Conservation (phyloP, 331 rosid genomes). For the Arachis monticola region DNA sequence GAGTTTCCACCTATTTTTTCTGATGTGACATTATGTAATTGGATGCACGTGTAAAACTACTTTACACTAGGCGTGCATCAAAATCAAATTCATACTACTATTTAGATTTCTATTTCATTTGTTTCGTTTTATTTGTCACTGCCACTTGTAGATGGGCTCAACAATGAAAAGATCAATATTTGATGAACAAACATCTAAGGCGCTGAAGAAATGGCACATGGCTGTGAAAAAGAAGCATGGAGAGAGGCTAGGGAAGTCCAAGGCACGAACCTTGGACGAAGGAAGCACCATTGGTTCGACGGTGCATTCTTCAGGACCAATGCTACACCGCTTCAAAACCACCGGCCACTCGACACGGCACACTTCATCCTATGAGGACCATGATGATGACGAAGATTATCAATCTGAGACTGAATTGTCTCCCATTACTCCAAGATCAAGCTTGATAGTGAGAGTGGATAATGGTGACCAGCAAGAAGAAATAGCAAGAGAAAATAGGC, state of each 20-base stretch:
- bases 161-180: constrained; percentile 81
- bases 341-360: constrained; percentile 62
- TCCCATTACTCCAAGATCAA: constrained; percentile 42
- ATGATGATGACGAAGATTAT: constrained; percentile 37
- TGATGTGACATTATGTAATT: too few relatives aligned
- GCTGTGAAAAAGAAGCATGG: constrained; percentile 70
- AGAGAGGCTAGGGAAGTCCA: constrained; percentile 46
- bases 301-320: constrained; percentile 44
- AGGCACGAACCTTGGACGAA: constrained; percentile 46
- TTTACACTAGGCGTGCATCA: too few relatives aligned
- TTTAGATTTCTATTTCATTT: too few relatives aligned
- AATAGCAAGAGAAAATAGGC: constrained; percentile 31
- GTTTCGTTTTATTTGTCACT: too few relatives aligned
- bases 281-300: constrained; percentile 66
- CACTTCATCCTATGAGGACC: constrained; percentile 37
- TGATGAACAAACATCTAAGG: constrained; percentile 93
- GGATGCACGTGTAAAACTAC: too few relatives aligned
- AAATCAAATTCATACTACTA: too few relatives aligned
- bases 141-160: constrained; percentile 84
- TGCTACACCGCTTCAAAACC: constrained; percentile 74
- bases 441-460: constrained; percentile 54
- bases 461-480: constrained; percentile 38
- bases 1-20: too few relatives aligned
- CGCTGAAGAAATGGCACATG: constrained; percentile 83
- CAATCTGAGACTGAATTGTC: constrained; percentile 60